phyloP scores from a whole-genome alignment of 441 rosid genomes.

The Cnidoscolus chayamansa region DNA sequence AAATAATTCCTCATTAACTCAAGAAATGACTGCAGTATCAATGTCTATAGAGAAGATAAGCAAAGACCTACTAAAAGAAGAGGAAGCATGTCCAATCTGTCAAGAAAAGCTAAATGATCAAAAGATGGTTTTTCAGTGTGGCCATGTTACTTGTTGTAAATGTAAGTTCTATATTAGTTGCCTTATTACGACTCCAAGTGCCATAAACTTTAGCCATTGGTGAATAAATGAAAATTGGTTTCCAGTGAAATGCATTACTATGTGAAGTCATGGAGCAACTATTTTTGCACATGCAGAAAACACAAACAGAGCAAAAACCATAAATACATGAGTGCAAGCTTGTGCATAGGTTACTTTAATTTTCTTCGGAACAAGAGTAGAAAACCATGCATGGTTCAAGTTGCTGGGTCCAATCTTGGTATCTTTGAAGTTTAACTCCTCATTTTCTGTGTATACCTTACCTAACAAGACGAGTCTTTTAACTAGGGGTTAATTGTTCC shows the following conservation, averaged over 20 bases:
- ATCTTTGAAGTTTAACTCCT: neutral
- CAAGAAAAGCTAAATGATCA: slow-evolving; percentile 72
- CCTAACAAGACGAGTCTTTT: neutral
- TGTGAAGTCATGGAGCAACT: neutral
- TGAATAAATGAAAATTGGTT: neutral
- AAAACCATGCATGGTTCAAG: neutral
- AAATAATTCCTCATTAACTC: slow-evolving; percentile 37
- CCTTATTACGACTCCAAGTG: too few species aligned
- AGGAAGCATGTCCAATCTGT: slow-evolving; percentile 90
- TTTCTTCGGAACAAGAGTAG: neutral
- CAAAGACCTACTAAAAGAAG: slow-evolving; percentile 40
- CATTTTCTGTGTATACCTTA: neutral
- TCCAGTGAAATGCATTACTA: neutral
- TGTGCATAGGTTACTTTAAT: neutral
- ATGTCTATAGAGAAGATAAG: slow-evolving; percentile 38
- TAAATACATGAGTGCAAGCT: too few species aligned
- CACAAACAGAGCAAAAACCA: neutral
- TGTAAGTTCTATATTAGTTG: slow-evolving; percentile 45
- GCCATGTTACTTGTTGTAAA: slow-evolving; percentile 88
- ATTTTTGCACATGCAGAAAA: neutral
- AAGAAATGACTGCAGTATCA: slow-evolving; percentile 33
- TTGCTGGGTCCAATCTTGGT: neutral
- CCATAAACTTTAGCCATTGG: neutral
- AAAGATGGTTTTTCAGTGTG: slow-evolving; percentile 97
- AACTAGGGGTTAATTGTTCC: neutral